phyloP scores from a whole-genome alignment of 768 basidiomycete species.

The Podaxis sp. region DNA sequence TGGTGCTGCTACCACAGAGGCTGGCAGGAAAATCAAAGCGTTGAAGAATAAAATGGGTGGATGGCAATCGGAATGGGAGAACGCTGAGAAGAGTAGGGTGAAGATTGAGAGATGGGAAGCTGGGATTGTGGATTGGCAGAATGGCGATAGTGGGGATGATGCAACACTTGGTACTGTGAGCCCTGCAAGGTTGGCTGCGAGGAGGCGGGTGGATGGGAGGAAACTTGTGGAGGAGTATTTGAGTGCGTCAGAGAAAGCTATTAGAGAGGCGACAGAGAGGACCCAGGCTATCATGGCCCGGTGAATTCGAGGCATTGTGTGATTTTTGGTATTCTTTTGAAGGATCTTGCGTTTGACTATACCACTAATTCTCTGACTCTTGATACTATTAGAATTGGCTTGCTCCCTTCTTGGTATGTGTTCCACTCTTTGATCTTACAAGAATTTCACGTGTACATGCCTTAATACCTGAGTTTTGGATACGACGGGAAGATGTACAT shows the following conservation, averaged over 20 bases:
- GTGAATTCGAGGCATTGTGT: constrained; percentile 24
- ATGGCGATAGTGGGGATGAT: constrained; percentile 29
- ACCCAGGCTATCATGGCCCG: constrained; percentile 82
- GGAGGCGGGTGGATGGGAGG: constrained; percentile 60
- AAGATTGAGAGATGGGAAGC: constrained; percentile 82
- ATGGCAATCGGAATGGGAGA: constrained; percentile 81
- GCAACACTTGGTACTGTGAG: constrained; percentile 20
- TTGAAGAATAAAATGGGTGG: constrained; percentile 79
- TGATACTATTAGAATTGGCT: constrained; percentile 1
- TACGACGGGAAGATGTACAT: constrained; percentile 2
- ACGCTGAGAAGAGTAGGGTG: constrained; percentile 72
- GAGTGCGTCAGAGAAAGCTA: constrained; percentile 65
- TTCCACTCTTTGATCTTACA: not conserved
- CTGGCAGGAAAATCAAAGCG: constrained; percentile 81
- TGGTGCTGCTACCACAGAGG: constrained; percentile 78
- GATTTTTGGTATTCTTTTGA: not conserved
- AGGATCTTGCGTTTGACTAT: not conserved
- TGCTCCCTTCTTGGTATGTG: not conserved
- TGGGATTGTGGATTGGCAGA: constrained; percentile 34
- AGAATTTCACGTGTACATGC: not conserved
- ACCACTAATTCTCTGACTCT: not conserved
- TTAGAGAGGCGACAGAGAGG: constrained; percentile 69
- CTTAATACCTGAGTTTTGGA: constrained; percentile 4
- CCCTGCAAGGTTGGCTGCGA: constrained; percentile 23
- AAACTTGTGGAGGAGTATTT: constrained; percentile 75